These are phyloP conservation scores for Sporormia fimetaria DNA, from an alignment of 495 filamentous ascomycete species.

Conservation along the genomic window DNA sequence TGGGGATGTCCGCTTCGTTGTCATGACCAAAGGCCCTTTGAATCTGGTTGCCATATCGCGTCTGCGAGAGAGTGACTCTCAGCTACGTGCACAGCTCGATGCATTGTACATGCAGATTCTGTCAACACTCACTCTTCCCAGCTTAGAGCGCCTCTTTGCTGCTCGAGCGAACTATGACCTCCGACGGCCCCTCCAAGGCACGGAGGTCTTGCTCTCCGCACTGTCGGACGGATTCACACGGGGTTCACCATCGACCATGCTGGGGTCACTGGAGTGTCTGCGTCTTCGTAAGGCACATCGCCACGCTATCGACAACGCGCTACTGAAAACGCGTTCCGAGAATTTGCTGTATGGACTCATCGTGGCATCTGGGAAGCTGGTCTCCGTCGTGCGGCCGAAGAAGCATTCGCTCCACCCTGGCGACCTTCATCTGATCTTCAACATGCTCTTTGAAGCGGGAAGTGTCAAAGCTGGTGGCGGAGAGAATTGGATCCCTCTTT, in stretches of 20 bases:
- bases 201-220: constrained; percentile 80
- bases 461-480: constrained; percentile 80
- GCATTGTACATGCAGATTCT: constrained; percentile 96
- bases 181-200: constrained; percentile 83
- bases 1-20: constrained; percentile 70
- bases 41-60: constrained; percentile 89
- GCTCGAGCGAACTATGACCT: constrained; percentile 85
- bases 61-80: constrained; percentile 77
- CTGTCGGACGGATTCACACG: constrained; percentile 89
- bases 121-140: constrained; percentile 84
- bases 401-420: constrained; percentile 93
- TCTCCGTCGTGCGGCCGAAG: constrained; percentile 86
- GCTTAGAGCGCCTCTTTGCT: constrained; percentile 78
- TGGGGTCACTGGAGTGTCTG: constrained; percentile 85
- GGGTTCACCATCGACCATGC: constrained; percentile 76
- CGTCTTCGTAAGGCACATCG: constrained; percentile 79
- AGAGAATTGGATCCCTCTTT: constrained; percentile 96
- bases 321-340: constrained; percentile 62
- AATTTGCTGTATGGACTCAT: constrained; percentile 86
- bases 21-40: constrained; percentile 70
- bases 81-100: constrained; percentile 79
- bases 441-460: constrained; percentile 96
- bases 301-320: constrained; percentile 69
- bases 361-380: constrained; percentile 85
- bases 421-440: constrained; percentile 93